Percentiles rank a stretch among this genome's conserved stretches.
Conservation (phyloP, 2,329 filamentous ascomycete genomes). For the Ceratocystis destructans region DNA sequence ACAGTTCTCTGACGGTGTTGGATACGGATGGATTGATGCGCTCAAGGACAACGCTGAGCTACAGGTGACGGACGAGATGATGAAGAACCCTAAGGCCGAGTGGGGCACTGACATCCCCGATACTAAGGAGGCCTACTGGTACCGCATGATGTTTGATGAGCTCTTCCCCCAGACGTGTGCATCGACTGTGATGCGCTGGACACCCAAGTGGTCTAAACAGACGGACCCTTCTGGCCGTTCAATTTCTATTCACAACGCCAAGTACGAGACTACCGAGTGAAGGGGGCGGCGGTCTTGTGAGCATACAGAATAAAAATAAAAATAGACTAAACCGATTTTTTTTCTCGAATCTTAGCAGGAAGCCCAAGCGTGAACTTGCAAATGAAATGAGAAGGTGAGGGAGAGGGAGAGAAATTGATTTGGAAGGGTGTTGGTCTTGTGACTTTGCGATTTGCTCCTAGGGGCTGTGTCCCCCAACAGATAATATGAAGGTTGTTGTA, state of each 20-base stretch:
- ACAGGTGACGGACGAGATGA: conserved; percentile 89
- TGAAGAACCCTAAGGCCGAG: conserved; percentile 94
- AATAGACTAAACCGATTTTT: not conserved
- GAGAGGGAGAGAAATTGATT: too few relatives aligned
- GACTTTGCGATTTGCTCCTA: too few relatives aligned
- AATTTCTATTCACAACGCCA: conserved; percentile 60
- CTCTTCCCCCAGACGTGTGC: conserved; percentile 90
- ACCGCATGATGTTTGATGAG: conserved; percentile 96
- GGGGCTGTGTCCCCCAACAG: too few relatives aligned
- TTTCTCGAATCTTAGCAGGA: too few relatives aligned
- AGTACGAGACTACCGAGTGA: conserved; percentile 42
- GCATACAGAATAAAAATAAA: not conserved
- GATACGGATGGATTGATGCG: conserved; percentile 97
- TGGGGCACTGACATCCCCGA: conserved; percentile 91
- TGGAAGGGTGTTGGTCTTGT: too few relatives aligned
- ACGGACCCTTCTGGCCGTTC: conserved; percentile 85
- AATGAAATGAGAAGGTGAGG: too few relatives aligned
- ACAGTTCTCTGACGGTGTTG: conserved; percentile 96
- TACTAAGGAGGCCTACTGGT: conserved; percentile 98
- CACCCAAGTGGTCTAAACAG: conserved; percentile 93
- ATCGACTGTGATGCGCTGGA: conserved; percentile 89
- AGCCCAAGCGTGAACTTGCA: too few relatives aligned
- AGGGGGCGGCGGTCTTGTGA: not conserved
- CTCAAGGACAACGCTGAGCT: conserved; percentile 88
- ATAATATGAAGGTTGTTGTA: too few relatives aligned